Evolutionary conservation across 306 rosid species (phyloP).

Genomic region (Calophaca sinica): DNA sequence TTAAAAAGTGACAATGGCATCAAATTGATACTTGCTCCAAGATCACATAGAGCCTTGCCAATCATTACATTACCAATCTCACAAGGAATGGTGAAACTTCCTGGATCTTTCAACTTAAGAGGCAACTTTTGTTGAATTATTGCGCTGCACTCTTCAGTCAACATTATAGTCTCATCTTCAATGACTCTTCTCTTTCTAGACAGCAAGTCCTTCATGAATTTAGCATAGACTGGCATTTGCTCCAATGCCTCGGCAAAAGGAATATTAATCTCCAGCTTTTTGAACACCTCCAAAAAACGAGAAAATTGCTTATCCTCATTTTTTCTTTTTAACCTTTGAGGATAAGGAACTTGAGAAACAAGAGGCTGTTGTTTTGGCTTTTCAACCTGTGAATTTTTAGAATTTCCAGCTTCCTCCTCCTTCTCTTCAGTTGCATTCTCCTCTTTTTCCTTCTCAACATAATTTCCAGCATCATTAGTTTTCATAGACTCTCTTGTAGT

Average conservation of each 20-base stretch:
- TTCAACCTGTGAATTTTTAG: too few relatives aligned
- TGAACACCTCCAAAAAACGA: neutral
- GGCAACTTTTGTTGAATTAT: neutral
- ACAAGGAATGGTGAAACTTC: neutral
- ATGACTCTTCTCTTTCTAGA: too few relatives aligned
- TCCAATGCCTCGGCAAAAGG: neutral
- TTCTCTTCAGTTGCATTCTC: too few relatives aligned
- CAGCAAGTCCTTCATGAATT: neutral
- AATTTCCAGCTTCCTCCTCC: too few relatives aligned
- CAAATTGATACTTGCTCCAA: neutral
- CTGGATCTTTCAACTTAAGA: neutral
- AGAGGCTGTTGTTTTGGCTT: too few relatives aligned
- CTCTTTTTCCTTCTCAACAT: too few relatives aligned
- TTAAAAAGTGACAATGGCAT: neutral
- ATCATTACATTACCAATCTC: neutral
- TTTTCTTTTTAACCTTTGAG: too few relatives aligned
- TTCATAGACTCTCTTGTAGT: too few relatives aligned
- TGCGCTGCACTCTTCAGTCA: too few relatives aligned
- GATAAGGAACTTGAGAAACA: too few relatives aligned
- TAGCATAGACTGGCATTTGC: neutral
- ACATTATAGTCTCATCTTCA: neutral
- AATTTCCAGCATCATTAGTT: too few relatives aligned
- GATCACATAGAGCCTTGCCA: neutral
- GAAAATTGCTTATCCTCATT: too few relatives aligned
- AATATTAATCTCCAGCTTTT: neutral